phyloP scores from a whole-genome alignment of 371 early-diverging fungal species.

The Thermomucor indicae-seudaticae region DNA sequence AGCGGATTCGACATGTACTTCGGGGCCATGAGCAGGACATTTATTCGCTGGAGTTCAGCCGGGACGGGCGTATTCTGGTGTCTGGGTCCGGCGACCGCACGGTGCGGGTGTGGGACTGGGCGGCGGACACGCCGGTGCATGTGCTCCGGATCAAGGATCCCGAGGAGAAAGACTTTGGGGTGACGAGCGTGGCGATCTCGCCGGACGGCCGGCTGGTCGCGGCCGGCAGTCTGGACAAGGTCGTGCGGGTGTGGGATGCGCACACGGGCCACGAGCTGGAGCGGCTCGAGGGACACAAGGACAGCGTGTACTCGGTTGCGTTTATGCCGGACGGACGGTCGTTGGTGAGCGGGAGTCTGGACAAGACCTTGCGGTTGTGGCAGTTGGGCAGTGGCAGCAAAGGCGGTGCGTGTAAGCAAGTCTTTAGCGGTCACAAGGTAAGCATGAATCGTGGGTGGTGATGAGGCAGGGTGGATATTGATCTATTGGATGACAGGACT shows the following conservation, averaged over 20 bases:
- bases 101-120: constrained; percentile 85
- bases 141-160: constrained; percentile 78
- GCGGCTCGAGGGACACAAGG: constrained; percentile 93
- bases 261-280: constrained; percentile 77
- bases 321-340: constrained; percentile 93
- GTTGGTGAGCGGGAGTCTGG: constrained; percentile 92
- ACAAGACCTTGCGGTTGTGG: constrained; percentile 96
- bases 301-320: constrained; percentile 95
- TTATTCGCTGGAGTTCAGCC: constrained; percentile 93
- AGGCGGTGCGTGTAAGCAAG: constrained; percentile 31
- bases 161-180: constrained; percentile 87
- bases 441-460: background rate
- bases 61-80: constrained; percentile 88
- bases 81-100: constrained; percentile 96
- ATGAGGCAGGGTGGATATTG: no score
- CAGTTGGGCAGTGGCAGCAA: constrained; percentile 54
- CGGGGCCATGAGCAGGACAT: constrained; percentile 97
- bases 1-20: constrained; percentile 63
- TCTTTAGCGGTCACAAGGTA: constrained; percentile 67
- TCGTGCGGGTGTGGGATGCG: constrained; percentile 94
- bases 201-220: constrained; percentile 82
- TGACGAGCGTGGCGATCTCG: constrained; percentile 91
- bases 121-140: constrained; percentile 66
- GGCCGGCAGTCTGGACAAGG: constrained; percentile 89
- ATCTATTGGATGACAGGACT: no score